Evolutionary conservation across 192 early-diverging fungal genomes (phyloP).

Genomic region (Glomus cerebriforme): DNA sequence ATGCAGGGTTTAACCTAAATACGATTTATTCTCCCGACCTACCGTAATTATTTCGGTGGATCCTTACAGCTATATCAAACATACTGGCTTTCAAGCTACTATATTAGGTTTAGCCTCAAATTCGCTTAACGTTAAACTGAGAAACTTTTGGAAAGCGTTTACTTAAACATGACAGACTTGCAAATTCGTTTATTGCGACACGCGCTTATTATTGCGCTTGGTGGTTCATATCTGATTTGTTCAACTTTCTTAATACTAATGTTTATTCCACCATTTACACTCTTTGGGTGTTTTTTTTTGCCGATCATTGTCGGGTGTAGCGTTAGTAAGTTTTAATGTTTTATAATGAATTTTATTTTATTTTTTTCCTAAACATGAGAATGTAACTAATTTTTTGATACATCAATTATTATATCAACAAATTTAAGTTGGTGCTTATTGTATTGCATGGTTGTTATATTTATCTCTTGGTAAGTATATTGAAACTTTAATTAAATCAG

Average conservation of each 20-base stretch:
- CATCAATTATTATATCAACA: not conserved
- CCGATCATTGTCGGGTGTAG: not conserved
- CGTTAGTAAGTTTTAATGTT: conserved; percentile 1
- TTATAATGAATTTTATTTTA: not conserved
- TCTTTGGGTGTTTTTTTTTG: conserved; percentile 17
- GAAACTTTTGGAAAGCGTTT: not conserved
- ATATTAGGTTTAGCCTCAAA: not conserved
- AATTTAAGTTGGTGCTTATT: conserved; percentile 11
- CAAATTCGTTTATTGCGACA: not conserved
- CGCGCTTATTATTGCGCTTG: not conserved
- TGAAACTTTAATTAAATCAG: not conserved
- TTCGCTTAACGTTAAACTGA: not conserved
- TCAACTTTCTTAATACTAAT: conserved; percentile 14
- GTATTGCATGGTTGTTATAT: conserved; percentile 24
- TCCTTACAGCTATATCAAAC: not conserved
- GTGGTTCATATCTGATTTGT: conserved; percentile 1
- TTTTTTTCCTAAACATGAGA: no score
- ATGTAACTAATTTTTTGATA: not conserved
- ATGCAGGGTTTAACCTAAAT: no score
- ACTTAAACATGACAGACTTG: not conserved
- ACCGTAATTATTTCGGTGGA: no score
- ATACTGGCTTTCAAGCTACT: not conserved
- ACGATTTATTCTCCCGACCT: no score
- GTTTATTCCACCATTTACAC: conserved; percentile 23
- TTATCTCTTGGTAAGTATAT: conserved; percentile 18